These are phyloP conservation scores for Kluyveromyces marxianus DNA, from an alignment of 1,139 yeast species.

Conservation along the genomic window DNA sequence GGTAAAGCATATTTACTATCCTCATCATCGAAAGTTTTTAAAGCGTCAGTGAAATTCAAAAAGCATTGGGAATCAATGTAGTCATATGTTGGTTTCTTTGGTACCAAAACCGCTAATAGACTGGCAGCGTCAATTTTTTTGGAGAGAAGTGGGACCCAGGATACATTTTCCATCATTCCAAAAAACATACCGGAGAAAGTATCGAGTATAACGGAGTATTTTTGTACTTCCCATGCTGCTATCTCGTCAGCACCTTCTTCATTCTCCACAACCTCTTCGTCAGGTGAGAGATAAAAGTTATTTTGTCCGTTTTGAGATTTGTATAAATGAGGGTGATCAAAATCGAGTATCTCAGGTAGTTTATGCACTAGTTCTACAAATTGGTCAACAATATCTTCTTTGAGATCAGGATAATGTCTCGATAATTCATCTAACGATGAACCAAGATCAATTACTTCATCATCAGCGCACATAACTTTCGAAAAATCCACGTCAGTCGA, in stretches of 20 bases:
- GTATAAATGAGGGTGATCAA: conserved; percentile 38
- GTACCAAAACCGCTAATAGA: conserved; percentile 36
- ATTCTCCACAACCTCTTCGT: conserved; percentile 36
- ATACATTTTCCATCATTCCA: conserved; percentile 30
- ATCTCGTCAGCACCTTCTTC: conserved; percentile 36
- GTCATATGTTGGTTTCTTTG: conserved; percentile 54
- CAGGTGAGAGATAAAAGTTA: conserved; percentile 35
- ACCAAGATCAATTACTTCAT: conserved; percentile 52
- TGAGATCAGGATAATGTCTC: conserved; percentile 71
- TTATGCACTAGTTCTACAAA: conserved; percentile 41
- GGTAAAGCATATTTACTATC: conserved; percentile 43
- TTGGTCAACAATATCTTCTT: conserved; percentile 49
- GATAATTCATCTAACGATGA: conserved; percentile 72
- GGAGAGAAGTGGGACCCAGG: conserved; percentile 41
- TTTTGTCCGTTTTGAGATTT: conserved; percentile 34
- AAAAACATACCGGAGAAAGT: conserved; percentile 28
- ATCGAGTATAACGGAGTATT: conserved; percentile 24
- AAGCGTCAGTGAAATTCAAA: conserved; percentile 45
- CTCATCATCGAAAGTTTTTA: conserved; percentile 50
- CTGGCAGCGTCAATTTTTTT: conserved; percentile 36
- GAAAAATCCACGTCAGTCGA: conserved; percentile 46
- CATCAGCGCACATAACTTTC: conserved; percentile 40
- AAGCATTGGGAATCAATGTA: conserved; percentile 49
- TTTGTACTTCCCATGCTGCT: conserved; percentile 45
- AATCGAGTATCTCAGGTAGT: conserved; percentile 38